phyloP scores from a whole-genome alignment of 495 filamentous ascomycete species.

The Talaromyces liani region DNA sequence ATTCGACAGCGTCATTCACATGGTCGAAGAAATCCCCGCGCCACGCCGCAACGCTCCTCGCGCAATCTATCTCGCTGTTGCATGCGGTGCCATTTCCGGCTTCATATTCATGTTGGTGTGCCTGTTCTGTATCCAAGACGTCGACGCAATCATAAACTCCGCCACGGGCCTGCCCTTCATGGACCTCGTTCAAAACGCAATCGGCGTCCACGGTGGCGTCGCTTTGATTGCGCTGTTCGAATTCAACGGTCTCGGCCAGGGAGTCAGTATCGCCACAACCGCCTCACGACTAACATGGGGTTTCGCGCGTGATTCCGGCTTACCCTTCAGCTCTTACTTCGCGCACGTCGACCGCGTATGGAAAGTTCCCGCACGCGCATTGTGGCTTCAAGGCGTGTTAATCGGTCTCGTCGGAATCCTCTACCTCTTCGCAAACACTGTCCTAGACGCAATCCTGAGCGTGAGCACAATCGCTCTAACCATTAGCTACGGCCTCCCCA shows the following conservation, averaged over 20 bases:
- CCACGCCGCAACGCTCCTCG: conserved; percentile 34
- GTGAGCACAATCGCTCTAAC: conserved; percentile 40
- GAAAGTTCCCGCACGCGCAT: conserved; percentile 35
- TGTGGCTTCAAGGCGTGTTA: conserved; percentile 36
- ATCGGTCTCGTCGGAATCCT: conserved; percentile 37
- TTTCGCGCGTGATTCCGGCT: conserved; percentile 52
- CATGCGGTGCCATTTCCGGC: conserved; percentile 47
- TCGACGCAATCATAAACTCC: conserved; percentile 48
- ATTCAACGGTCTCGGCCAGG: conserved; percentile 40
- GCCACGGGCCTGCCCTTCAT: conserved; percentile 36
- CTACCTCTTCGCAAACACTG: conserved; percentile 40
- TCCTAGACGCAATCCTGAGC: conserved; percentile 36
- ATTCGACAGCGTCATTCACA: conserved; percentile 57
- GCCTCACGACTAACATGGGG: conserved; percentile 47
- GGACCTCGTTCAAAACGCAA: conserved; percentile 34
- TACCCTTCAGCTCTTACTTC: conserved; percentile 37
- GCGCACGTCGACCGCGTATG: conserved; percentile 32
- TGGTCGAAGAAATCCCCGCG: conserved; percentile 45
- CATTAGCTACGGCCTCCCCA: conserved; percentile 37
- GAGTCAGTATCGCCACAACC: conserved; percentile 39
- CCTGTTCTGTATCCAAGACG: conserved; percentile 62
- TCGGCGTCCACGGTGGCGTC: conserved; percentile 30
- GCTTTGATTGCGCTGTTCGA: conserved; percentile 38
- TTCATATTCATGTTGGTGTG: conserved; percentile 70
- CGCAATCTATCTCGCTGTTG: conserved; percentile 35